These are phyloP conservation scores for Vigna mungo DNA, from an alignment of 306 rosid genomes.

Conservation along the genomic window DNA sequence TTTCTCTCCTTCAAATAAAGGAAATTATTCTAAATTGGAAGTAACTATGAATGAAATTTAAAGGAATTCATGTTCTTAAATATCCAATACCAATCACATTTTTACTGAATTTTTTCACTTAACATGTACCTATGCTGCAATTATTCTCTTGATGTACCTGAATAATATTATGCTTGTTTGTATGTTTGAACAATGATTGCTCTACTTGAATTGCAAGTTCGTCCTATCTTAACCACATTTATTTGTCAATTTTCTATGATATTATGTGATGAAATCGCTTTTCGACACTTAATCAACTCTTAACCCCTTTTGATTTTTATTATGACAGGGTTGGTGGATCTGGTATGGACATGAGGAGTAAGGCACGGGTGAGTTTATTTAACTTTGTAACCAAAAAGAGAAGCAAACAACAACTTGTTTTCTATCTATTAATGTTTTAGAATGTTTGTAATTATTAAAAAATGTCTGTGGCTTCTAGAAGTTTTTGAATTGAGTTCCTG, in stretches of 20 bases:
- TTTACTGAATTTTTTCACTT: too few relatives aligned
- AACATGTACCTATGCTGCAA: background rate
- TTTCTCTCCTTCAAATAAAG: too few relatives aligned
- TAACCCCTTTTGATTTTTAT: background rate
- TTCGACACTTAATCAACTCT: background rate
- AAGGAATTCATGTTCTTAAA: too few relatives aligned
- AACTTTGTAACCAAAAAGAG: background rate
- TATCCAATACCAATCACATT: too few relatives aligned
- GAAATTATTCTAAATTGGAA: too few relatives aligned
- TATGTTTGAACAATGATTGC: background rate
- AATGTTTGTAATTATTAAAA: background rate
- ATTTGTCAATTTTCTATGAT: too few relatives aligned
- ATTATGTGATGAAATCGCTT: background rate
- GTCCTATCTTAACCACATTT: too few relatives aligned
- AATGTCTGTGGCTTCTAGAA: background rate
- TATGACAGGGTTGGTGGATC: slow-evolving; percentile 89
- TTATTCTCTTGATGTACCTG: background rate
- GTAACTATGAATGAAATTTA: too few relatives aligned
- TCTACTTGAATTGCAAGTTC: background rate
- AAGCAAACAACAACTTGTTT: background rate
- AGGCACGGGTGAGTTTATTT: slow-evolving; percentile 74
- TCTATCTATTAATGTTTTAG: background rate
- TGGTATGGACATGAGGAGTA: slow-evolving; percentile 89
- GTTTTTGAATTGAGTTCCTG: background rate
- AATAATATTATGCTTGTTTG: background rate